These are phyloP conservation scores for Lactarius indigo DNA, from an alignment of 768 basidiomycete genomes.

Conservation along the genomic window DNA sequence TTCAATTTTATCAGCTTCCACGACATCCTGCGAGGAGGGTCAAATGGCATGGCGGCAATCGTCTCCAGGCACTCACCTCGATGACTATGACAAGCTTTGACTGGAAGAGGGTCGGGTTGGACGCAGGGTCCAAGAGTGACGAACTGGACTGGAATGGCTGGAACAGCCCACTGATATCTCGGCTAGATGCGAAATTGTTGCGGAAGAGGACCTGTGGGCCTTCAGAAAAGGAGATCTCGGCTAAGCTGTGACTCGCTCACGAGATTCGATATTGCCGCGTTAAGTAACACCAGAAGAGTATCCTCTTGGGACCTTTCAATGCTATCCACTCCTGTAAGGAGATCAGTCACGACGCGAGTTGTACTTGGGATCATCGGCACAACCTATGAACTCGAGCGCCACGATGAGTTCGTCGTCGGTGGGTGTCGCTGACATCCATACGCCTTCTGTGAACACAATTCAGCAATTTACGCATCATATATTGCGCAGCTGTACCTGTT, in stretches of 20 bases:
- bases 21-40: conserved; percentile 49
- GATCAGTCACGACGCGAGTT: background rate
- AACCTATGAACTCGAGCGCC: conserved; percentile 63
- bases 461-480: background rate
- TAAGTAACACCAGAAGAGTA: conserved; percentile 58
- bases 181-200: conserved; percentile 60
- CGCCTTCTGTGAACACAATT: conserved; percentile 41
- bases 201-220: conserved; percentile 52
- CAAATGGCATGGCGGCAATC: background rate
- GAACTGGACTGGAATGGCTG: conserved; percentile 59
- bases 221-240: background rate
- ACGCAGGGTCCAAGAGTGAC: conserved; percentile 53
- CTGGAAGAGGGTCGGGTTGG: conserved; percentile 57
- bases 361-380: background rate
- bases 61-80: conserved; percentile 40
- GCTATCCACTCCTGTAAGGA: conserved; percentile 51
- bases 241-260: conserved; percentile 29
- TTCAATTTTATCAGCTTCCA: conserved; percentile 56
- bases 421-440: conserved; percentile 67
- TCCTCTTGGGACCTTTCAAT: conserved; percentile 66
- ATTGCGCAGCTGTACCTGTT: conserved; percentile 35
- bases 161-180: conserved; percentile 58
- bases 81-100: conserved; percentile 62
- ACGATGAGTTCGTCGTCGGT: conserved; percentile 52
- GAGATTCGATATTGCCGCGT: conserved; percentile 61